These are phyloP conservation scores for Kalaharituber pfeilii DNA, from an alignment of 2,329 filamentous ascomycete species.

Conservation along the genomic window DNA sequence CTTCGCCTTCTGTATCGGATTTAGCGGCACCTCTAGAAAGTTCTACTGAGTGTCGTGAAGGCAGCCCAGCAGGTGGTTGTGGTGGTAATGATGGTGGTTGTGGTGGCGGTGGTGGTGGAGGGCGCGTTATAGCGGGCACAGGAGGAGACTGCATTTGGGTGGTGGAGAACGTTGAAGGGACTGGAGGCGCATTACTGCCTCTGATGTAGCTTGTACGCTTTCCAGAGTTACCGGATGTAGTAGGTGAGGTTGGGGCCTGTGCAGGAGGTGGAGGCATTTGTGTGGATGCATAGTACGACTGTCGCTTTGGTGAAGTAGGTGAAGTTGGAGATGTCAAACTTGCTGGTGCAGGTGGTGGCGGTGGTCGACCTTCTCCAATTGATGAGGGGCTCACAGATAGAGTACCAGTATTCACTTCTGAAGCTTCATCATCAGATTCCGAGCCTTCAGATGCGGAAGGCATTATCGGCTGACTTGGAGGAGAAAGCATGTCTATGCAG, in stretches of 20 bases:
- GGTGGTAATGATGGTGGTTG: no score
- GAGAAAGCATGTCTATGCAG: slow-evolving; percentile 25
- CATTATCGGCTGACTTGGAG: slow-evolving; percentile 25
- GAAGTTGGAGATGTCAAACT: slow-evolving; percentile 27
- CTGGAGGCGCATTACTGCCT: slow-evolving; percentile 24
- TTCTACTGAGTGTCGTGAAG: slow-evolving; percentile 10
- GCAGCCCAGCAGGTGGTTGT: slow-evolving; percentile 28
- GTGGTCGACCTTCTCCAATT: slow-evolving; percentile 28
- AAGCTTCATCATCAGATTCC: slow-evolving; percentile 76
- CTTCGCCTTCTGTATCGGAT: slow-evolving; percentile 50
- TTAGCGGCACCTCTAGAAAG: slow-evolving; percentile 36
- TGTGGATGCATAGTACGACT: slow-evolving; percentile 11
- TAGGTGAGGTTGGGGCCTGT: background rate
- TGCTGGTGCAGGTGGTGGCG: slow-evolving; percentile 33
- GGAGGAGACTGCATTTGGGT: slow-evolving; percentile 28
- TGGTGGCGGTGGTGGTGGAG: slow-evolving; percentile 48
- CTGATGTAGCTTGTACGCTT: slow-evolving; percentile 22
- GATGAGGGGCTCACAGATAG: slow-evolving; percentile 30
- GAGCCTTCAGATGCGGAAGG: slow-evolving; percentile 42
- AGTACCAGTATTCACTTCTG: slow-evolving; percentile 33
- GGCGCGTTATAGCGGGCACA: slow-evolving; percentile 39
- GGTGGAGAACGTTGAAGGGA: slow-evolving; percentile 29
- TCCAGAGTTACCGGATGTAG: slow-evolving; percentile 25
- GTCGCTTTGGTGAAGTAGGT: slow-evolving; percentile 25
- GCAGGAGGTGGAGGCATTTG: slow-evolving; percentile 5